Evolutionary conservation across 2,329 filamentous ascomycete genomes (phyloP).

Genomic region (Fusarium sp.): DNA sequence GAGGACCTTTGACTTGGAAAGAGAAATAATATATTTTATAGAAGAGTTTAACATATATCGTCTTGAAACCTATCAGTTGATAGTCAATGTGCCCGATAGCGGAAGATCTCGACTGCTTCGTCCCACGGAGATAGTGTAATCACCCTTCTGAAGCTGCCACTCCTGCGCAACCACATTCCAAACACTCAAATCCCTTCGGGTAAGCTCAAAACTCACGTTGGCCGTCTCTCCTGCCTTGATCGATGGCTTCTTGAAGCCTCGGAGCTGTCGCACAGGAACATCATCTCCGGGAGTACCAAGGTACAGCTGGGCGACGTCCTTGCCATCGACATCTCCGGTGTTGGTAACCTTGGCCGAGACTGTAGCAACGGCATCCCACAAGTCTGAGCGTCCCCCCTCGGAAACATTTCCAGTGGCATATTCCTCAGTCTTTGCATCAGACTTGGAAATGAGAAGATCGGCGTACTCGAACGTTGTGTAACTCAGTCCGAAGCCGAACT

Average conservation of each 20-base stretch:
- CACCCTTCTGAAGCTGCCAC: conserved; percentile 19
- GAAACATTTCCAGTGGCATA: background rate
- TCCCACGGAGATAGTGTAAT: conserved; percentile 9
- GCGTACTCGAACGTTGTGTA: conserved; percentile 71
- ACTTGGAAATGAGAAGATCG: background rate
- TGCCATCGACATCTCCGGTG: background rate
- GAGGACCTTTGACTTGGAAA: too few species aligned
- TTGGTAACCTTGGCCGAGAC: conserved; percentile 7
- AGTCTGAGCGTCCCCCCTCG: conserved; percentile 1
- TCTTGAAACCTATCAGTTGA: too few species aligned
- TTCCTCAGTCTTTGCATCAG: background rate
- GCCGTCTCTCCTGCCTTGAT: background rate
- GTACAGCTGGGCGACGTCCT: conserved; percentile 20
- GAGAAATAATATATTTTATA: too few species aligned
- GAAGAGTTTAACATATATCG: too few species aligned
- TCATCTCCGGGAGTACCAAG: conserved; percentile 1
- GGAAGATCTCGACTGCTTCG: conserved; percentile 21
- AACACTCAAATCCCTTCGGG: background rate
- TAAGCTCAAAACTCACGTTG: background rate
- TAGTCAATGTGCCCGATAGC: background rate
- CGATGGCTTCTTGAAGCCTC: conserved; percentile 9
- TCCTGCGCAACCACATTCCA: conserved; percentile 17
- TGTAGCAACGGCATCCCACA: conserved; percentile 13
- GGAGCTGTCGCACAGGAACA: conserved; percentile 2
- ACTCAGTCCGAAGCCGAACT: conserved; percentile 81